Evolutionary conservation across 257 asterid species (phyloP).

Genomic region (Salvia rosmarinus): DNA sequence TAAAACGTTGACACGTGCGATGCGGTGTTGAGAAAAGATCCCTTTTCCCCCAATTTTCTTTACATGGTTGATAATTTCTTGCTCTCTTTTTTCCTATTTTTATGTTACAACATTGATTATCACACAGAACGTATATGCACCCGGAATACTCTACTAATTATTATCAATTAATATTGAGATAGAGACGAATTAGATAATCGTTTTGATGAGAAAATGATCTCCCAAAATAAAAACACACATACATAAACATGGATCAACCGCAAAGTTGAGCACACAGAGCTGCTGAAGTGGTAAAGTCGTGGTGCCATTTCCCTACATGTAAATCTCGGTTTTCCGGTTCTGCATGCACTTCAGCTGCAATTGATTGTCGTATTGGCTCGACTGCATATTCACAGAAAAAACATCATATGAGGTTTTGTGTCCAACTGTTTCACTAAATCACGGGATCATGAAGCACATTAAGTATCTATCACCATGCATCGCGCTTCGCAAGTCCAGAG

Average conservation of each 20-base stretch:
- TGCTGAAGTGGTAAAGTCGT: constrained; percentile 47
- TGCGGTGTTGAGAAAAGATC: too few relatives aligned
- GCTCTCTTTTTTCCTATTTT: too few relatives aligned
- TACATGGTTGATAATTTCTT: too few relatives aligned
- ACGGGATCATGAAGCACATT: too few relatives aligned
- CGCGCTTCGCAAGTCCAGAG: constrained; percentile 76
- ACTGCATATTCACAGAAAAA: constrained; percentile 38
- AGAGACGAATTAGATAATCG: background rate
- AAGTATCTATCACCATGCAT: constrained; percentile 61
- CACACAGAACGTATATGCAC: too few relatives aligned
- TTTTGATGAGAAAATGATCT: too few relatives aligned
- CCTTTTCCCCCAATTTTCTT: too few relatives aligned
- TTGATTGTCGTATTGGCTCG: constrained; percentile 48
- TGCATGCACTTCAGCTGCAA: constrained; percentile 64
- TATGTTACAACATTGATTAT: too few relatives aligned
- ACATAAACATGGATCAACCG: constrained; percentile 33
- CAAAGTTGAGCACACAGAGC: constrained; percentile 69
- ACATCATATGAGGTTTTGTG: too few relatives aligned
- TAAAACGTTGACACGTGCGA: too few relatives aligned
- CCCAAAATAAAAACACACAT: too few relatives aligned
- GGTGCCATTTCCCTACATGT: constrained; percentile 38
- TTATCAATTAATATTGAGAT: background rate
- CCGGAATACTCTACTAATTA: background rate
- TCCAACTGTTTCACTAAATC: too few relatives aligned
- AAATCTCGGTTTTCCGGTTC: constrained; percentile 52